Evolutionary conservation across 2,329 filamentous ascomycete genomes (phyloP).

Genomic region (Curvularia verruculosa): DNA sequence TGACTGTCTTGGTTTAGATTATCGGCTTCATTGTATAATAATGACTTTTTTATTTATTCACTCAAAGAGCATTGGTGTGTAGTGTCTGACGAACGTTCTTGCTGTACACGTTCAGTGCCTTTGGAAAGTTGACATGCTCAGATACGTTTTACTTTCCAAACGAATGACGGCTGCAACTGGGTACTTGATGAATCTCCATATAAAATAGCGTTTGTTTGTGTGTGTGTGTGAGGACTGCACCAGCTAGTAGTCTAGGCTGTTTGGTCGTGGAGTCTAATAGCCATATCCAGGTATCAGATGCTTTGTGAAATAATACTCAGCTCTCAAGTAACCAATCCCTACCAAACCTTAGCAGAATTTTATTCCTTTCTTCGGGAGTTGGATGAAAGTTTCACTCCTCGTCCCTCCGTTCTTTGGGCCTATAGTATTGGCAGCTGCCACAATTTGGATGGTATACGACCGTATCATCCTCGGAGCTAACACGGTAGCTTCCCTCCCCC

Average conservation of each 20-base stretch:
- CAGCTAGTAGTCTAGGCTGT: too few species aligned
- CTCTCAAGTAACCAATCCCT: too few species aligned
- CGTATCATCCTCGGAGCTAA: conserved; percentile 37
- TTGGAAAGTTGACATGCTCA: not conserved
- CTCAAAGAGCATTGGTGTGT: not conserved
- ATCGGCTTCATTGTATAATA: not conserved
- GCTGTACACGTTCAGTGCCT: too few species aligned
- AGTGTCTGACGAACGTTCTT: not conserved
- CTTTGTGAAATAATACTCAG: too few species aligned
- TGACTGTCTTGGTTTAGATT: too few species aligned
- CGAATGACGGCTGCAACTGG: not conserved
- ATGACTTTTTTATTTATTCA: not conserved
- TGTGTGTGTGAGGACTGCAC: not conserved
- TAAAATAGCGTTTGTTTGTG: not conserved
- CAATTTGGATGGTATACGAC: conserved; percentile 21
- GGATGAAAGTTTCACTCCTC: too few species aligned
- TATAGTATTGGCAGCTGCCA: not conserved
- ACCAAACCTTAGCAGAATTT: too few species aligned
- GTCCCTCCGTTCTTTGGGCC: too few species aligned
- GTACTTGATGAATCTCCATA: not conserved
- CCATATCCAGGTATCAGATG: too few species aligned
- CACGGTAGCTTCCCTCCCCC: conserved; percentile 23
- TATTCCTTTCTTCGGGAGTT: too few species aligned
- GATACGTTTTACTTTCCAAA: not conserved
- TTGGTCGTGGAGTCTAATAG: too few species aligned